phyloP scores from a whole-genome alignment of 129 eudicot genomes.

The Escallonia rubra region DNA sequence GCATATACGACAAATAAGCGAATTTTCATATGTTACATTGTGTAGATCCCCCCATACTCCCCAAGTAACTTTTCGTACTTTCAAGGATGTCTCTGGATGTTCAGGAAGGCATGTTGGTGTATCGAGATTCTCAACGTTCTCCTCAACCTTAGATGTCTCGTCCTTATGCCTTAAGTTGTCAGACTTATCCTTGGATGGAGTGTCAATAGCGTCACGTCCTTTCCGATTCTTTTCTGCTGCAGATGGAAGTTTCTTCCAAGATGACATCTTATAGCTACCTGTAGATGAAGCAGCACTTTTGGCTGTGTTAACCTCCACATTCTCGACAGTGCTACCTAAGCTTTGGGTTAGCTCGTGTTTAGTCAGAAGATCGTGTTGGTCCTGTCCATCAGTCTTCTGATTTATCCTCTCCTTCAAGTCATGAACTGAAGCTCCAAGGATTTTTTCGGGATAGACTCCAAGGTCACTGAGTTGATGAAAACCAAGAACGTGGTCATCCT shows the following conservation, averaged over 20 bases:
- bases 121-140: slow-evolving; percentile 29
- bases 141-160: slow-evolving; percentile 14
- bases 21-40: slow-evolving; percentile 61
- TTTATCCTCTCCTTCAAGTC: slow-evolving; percentile 26
- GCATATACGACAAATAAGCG: slow-evolving; percentile 90
- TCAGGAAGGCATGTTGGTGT: slow-evolving; percentile 41
- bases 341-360: slow-evolving; percentile 25
- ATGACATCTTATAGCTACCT: slow-evolving; percentile 62
- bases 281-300: slow-evolving; percentile 52
- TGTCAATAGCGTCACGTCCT: slow-evolving; percentile 42
- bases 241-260: slow-evolving; percentile 82
- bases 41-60: slow-evolving; percentile 54
- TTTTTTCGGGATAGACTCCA: slow-evolving; percentile 63
- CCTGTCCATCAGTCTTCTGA: slow-evolving; percentile 26
- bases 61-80: slow-evolving; percentile 35
- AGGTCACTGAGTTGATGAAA: slow-evolving; percentile 88
- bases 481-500: slow-evolving; percentile 59
- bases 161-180: slow-evolving; percentile 37
- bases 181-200: slow-evolving; percentile 36
- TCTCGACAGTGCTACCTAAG: slow-evolving; percentile 25
- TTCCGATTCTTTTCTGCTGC: slow-evolving; percentile 48
- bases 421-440: slow-evolving; percentile 29
- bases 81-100: slow-evolving; percentile 37
- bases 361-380: slow-evolving; percentile 14
- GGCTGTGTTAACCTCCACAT: slow-evolving; percentile 59